Evolutionary conservation across 495 filamentous ascomycete genomes (phyloP).

Genomic region (Eremomyces bilateralis): DNA sequence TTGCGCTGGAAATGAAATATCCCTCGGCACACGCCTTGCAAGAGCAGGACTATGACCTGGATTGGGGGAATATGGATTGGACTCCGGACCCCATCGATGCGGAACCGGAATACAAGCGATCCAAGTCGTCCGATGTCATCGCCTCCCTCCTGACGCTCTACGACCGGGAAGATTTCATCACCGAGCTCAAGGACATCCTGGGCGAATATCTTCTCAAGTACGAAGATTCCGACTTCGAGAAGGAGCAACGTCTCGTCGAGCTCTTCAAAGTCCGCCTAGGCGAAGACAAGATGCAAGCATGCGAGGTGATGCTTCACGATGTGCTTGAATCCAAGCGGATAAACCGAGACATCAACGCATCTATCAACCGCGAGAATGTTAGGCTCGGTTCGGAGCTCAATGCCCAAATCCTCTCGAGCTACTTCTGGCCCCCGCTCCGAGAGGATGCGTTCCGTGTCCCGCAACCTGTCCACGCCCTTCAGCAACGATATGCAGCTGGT

Average conservation of each 20-base stretch:
- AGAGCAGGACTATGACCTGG: conserved; percentile 42
- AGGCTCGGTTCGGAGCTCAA: no score
- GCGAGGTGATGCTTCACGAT: conserved; percentile 93
- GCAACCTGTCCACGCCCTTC: conserved; percentile 33
- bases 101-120: conserved; percentile 70
- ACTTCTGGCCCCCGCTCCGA: conserved; percentile 81
- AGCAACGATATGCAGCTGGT: conserved; percentile 47
- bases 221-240: conserved; percentile 45
- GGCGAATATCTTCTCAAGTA: conserved; percentile 53
- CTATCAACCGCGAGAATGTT: background rate
- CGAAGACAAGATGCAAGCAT: conserved; percentile 62
- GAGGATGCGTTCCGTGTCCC: conserved; percentile 59
- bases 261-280: conserved; percentile 79
- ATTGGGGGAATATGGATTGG: conserved; percentile 85
- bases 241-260: conserved; percentile 63
- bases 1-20: conserved; percentile 51
- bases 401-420: conserved; percentile 68
- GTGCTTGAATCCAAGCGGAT: conserved; percentile 66
- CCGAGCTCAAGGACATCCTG: conserved; percentile 72
- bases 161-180: conserved; percentile 78
- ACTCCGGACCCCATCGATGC: conserved; percentile 82
- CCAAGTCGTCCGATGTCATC: conserved; percentile 81
- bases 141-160: conserved; percentile 72
- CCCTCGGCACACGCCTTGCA: conserved; percentile 17
- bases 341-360: conserved; percentile 21